Base-by-base conservation (phyloP, 179 eudicot species). In the Spinacia oleracea region DNA sequence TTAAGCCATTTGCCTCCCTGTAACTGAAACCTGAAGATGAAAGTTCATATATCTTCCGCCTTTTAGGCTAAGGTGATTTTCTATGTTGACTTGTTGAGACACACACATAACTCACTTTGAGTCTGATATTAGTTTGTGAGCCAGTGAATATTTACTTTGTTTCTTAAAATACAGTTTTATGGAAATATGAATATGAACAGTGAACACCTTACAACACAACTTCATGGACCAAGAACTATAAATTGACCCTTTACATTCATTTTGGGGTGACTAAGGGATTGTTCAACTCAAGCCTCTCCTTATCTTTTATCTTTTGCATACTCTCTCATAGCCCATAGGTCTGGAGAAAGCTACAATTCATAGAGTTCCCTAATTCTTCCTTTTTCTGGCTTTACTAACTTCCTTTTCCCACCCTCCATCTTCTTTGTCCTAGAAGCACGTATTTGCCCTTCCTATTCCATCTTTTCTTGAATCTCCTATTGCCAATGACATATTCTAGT, bases 21-120 rank as follows among this genome's bases (percentile, higher is more conserved):
- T 75, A 56, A 66, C 20, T 40, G 16, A 46, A 46, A 46, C 16
- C 38, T 70, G 73, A 45, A 70, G 58, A 12, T 46, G 73, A 70
- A 70, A 14, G 9, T 20, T 45, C 35, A 11, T 69, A 27, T 12
- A 1, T 16, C 11, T 32, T 46, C 38, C 46, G 32, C 18, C 58
- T 42, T 70, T 25, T 46, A 9, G 53, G 73, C 29, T 69, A 21
- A 2, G 32, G 6, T 43, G 35, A 42, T 21, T 70, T 31, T 67
- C 0, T 45, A 71, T 50, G 60, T 29, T 62, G 66, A 23, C 45
- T 48, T 50, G 60, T 29, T 62, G 66, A 23, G 63, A 23, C 63
- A 62, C 9, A 29, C 14, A 14, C 38, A 62, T 62, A 8, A 32
- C 9, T 53, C 9, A 32, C 9, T 53, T 51, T 0, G 20, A 48